Conservation (phyloP, 225 moss, liverwort and hornwort species). For the Polytrichum formosum region DNA sequence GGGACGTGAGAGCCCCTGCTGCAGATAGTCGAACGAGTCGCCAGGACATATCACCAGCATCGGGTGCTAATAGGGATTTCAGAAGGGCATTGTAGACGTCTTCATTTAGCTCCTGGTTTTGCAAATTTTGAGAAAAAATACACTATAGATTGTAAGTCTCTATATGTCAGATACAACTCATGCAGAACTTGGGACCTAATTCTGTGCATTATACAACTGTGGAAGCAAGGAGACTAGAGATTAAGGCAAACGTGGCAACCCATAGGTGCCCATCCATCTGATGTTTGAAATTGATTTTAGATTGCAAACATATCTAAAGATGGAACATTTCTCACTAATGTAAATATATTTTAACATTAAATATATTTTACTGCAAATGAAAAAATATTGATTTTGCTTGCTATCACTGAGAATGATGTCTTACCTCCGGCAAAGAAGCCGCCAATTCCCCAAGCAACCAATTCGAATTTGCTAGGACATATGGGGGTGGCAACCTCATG, state of each 20-base stretch:
- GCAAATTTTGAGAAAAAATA: background rate
- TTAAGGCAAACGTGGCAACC: too few species aligned
- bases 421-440: constrained; percentile 81
- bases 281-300: too few species aligned
- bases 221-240: too few species aligned
- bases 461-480: constrained; percentile 84
- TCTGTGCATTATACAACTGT: too few species aligned
- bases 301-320: background rate
- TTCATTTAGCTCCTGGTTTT: constrained; percentile 72
- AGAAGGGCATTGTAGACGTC: constrained; percentile 75
- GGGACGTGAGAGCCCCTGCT: constrained; percentile 89
- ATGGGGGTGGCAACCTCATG: constrained; percentile 75
- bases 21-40: constrained; percentile 84
- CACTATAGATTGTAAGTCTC: background rate
- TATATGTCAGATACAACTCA: background rate
- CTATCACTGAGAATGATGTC: background rate
- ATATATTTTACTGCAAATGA: too few species aligned
- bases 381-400: too few species aligned
- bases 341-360: too few species aligned
- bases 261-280: too few species aligned
- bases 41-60: constrained; percentile 77
- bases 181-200: too few species aligned
- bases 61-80: constrained; percentile 77
- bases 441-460: constrained; percentile 93
- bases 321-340: too few species aligned